Evolutionary conservation across 306 rosid genomes (phyloP).

Genomic region (Acacia acuminata): DNA sequence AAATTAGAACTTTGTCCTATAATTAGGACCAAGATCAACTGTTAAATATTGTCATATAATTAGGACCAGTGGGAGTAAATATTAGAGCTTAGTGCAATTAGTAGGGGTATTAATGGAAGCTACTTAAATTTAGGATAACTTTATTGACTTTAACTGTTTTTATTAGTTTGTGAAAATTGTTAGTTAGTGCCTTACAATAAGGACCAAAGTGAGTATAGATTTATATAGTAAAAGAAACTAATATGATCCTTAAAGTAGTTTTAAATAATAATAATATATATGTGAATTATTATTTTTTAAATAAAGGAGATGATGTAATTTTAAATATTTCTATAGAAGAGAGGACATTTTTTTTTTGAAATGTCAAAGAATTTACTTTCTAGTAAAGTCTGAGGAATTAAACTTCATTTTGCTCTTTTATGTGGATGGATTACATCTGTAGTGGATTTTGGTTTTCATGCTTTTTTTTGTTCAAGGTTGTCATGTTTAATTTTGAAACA

Average conservation of each 20-base stretch:
- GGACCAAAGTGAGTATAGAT: too few relatives aligned
- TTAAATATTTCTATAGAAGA: neutral
- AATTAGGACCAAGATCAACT: too few relatives aligned
- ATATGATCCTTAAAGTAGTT: neutral
- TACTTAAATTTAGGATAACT: too few relatives aligned
- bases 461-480: too few relatives aligned
- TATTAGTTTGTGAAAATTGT: too few relatives aligned
- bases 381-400: neutral
- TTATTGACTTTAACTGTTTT: too few relatives aligned
- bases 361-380: neutral
- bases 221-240: neutral
- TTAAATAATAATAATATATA: neutral
- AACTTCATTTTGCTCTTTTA: neutral
- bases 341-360: neutral
- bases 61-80: too few relatives aligned
- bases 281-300: neutral
- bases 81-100: too few relatives aligned
- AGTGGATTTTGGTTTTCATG: neutral
- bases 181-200: too few relatives aligned
- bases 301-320: neutral
- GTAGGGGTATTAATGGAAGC: too few relatives aligned
- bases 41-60: too few relatives aligned
- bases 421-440: neutral
- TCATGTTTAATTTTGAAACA: neutral
- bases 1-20: too few relatives aligned